A percentile compares a stretch with the other conserved stretches of the same genome.
Conservation (phyloP, 352 stramenopile species). For the Phytopythium helicoides region DNA sequence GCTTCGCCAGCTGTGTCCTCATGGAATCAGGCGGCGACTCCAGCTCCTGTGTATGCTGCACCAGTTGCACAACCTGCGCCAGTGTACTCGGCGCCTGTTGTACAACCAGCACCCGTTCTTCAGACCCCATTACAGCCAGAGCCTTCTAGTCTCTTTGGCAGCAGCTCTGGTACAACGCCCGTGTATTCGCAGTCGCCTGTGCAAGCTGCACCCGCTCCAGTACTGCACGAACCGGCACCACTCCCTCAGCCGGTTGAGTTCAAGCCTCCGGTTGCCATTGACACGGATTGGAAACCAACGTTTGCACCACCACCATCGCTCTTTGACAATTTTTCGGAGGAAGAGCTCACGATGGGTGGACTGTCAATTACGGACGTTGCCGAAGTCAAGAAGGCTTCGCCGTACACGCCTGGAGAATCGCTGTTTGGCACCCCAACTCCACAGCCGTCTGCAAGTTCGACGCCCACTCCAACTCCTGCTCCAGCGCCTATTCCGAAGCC, state of each 20-base stretch:
- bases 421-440: conserved; percentile 23
- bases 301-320: conserved; percentile 3
- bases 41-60: neutral
- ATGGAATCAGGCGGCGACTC: neutral
- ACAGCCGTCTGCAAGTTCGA: neutral
- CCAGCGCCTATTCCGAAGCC: conserved; percentile 3
- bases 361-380: conserved; percentile 25
- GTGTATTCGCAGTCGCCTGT: conserved; percentile 1
- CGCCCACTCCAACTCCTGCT: neutral
- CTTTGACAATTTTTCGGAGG: conserved; percentile 40
- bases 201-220: neutral
- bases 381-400: conserved; percentile 12
- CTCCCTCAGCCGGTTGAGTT: conserved; percentile 4
- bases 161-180: neutral
- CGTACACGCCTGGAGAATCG: conserved; percentile 15
- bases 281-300: conserved; percentile 4
- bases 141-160: no score
- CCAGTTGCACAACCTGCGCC: neutral
- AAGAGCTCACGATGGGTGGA: conserved; percentile 35
- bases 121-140: no score
- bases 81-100: conserved; percentile 3
- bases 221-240: conserved; percentile 1
- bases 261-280: conserved; percentile 3
- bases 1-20: conserved; percentile 6
- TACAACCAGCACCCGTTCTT: no score